Conservation (phyloP, 768 basidiomycete genomes). For the Polyporus arcularius region DNA sequence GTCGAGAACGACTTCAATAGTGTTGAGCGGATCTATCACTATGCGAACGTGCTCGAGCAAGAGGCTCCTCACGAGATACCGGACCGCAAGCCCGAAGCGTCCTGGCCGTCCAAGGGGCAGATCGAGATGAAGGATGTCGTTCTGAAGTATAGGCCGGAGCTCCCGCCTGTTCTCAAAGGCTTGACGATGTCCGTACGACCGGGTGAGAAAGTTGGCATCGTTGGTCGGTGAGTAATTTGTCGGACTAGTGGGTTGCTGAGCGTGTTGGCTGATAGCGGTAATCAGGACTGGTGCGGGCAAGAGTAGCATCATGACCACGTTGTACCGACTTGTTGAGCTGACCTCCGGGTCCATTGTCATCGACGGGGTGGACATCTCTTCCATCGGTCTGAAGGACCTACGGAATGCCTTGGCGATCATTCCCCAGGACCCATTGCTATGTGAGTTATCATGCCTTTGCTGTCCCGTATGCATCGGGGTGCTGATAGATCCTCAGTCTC, state of each 20-base stretch:
- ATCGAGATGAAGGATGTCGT: slow-evolving; percentile 77
- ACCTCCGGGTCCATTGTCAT: slow-evolving; percentile 72
- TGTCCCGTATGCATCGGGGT: not conserved
- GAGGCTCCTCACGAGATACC: slow-evolving; percentile 72
- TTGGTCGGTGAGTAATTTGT: slow-evolving; percentile 53
- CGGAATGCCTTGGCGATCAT: slow-evolving; percentile 74
- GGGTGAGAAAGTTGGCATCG: slow-evolving; percentile 92
- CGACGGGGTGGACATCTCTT: slow-evolving; percentile 83
- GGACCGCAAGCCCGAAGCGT: slow-evolving; percentile 54
- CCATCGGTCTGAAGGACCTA: slow-evolving; percentile 75
- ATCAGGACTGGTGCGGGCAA: slow-evolving; percentile 82
- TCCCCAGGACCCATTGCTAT: slow-evolving; percentile 73
- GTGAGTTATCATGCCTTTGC: slow-evolving; percentile 32
- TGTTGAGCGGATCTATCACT: slow-evolving; percentile 84
- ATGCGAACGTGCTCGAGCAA: slow-evolving; percentile 78
- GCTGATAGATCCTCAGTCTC: slow-evolving; percentile 49
- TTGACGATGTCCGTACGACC: slow-evolving; percentile 67
- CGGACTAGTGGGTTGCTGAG: not conserved
- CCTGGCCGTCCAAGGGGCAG: slow-evolving; percentile 77
- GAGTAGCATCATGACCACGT: slow-evolving; percentile 84
- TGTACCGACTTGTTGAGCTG: slow-evolving; percentile 85
- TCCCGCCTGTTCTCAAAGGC: slow-evolving; percentile 88
- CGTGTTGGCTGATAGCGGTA: slow-evolving; percentile 1
- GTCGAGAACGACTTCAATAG: slow-evolving; percentile 94
- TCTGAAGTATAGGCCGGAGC: slow-evolving; percentile 81